A percentile compares a stretch with the other conserved stretches of the same genome.
These are phyloP conservation scores for Fusarium chuoi DNA, from an alignment of 2,329 filamentous ascomycete species.

Conservation along the genomic window DNA sequence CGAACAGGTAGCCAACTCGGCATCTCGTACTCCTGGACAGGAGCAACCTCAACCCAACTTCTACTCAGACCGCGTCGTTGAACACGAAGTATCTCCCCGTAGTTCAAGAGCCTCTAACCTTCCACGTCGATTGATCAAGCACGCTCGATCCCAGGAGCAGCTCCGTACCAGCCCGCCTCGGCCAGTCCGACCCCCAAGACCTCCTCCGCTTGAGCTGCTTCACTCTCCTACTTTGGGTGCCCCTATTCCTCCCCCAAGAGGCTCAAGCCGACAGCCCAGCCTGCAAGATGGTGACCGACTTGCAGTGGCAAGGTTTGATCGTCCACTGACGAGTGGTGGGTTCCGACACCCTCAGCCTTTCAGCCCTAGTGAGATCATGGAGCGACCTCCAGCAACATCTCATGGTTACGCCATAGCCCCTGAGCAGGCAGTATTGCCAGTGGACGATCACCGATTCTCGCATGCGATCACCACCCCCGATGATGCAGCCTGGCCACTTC, in stretches of 20 bases:
- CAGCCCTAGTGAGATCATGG: constrained; percentile 40
- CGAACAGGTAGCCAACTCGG: constrained; percentile 56
- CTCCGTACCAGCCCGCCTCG: constrained; percentile 60
- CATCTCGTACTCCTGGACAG: constrained; percentile 51
- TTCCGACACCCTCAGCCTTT: constrained; percentile 60
- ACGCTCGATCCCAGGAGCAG: constrained; percentile 61
- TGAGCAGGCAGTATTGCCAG: constrained; percentile 13
- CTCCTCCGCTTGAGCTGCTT: constrained; percentile 38
- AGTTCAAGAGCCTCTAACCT: constrained; percentile 39
- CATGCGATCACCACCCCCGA: constrained; percentile 57
- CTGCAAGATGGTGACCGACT: constrained; percentile 56
- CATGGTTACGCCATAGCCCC: constrained; percentile 9
- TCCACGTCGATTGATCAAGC: constrained; percentile 54
- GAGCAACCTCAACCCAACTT: constrained; percentile 60
- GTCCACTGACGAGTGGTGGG: constrained; percentile 57
- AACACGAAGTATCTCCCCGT: constrained; percentile 26
- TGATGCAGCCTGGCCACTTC: constrained; percentile 56
- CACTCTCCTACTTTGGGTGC: constrained; percentile 46
- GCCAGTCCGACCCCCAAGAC: constrained; percentile 57
- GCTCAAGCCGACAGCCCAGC: constrained; percentile 65
- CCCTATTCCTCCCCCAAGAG: constrained; percentile 61
- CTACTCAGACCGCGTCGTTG: constrained; percentile 46
- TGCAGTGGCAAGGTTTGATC: constrained; percentile 50
- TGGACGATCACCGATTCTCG: constrained; percentile 41
- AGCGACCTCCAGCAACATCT: constrained; percentile 30